phyloP scores from a whole-genome alignment of 768 basidiomycete species.

The Leccinum truebloodii region DNA sequence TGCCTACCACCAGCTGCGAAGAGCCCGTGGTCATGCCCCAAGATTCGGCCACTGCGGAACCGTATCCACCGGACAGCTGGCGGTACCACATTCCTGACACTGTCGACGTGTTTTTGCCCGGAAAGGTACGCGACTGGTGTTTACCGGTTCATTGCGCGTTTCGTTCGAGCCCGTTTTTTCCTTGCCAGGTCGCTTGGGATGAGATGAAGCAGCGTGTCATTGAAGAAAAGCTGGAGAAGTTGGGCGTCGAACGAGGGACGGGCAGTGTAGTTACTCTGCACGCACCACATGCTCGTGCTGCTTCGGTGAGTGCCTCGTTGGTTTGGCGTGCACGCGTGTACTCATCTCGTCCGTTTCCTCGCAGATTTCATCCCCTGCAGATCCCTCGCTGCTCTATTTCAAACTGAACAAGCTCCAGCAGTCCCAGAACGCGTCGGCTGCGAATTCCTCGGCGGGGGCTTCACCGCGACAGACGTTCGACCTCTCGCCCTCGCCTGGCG shows the following conservation, averaged over 20 bases:
- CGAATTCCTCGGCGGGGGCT: conserved; percentile 51
- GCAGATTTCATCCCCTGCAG: conserved; percentile 89
- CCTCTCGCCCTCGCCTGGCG: conserved; percentile 54
- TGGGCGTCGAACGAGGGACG: conserved; percentile 72
- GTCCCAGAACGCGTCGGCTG: conserved; percentile 53
- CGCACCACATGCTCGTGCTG: conserved; percentile 79
- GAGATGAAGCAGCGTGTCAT: conserved; percentile 67
- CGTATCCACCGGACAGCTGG: conserved; percentile 67
- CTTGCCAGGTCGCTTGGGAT: conserved; percentile 69
- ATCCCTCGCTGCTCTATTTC: conserved; percentile 77
- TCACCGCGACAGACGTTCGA: conserved; percentile 66
- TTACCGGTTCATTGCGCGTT: neutral
- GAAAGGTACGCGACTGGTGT: conserved; percentile 53
- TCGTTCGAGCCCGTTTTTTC: conserved; percentile 8
- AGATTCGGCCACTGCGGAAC: conserved; percentile 47
- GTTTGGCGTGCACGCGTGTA: conserved; percentile 17
- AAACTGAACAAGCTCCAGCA: conserved; percentile 85
- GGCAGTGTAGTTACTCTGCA: conserved; percentile 57
- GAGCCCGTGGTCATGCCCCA: conserved; percentile 29
- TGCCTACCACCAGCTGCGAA: conserved; percentile 40
- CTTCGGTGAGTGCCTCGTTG: conserved; percentile 61
- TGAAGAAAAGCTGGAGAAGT: conserved; percentile 77
- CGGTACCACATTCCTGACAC: conserved; percentile 58
- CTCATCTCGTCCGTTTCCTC: conserved; percentile 1
- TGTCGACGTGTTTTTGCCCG: conserved; percentile 81